A percentile compares a stretch with the other conserved stretches of the same genome.
These are phyloP conservation scores for Neurospora sp. DNA, from an alignment of 495 filamentous ascomycete species.

Conservation along the genomic window DNA sequence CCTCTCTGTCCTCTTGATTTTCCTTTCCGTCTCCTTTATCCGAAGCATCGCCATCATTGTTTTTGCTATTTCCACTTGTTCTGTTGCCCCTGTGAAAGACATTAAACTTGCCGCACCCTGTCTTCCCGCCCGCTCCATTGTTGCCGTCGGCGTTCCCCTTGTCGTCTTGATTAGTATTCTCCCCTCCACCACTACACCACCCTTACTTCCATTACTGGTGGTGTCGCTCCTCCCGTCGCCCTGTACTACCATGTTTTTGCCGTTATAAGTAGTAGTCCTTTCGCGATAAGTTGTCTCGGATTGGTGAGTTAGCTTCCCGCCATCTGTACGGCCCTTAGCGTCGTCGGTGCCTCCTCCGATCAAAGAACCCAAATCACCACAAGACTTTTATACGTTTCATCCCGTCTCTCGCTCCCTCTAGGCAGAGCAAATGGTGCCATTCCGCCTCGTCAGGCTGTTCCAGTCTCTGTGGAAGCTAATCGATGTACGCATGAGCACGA, in stretches of 20 bases:
- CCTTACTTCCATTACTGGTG: not conserved
- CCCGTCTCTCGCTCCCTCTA: not conserved
- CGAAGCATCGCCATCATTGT: conserved; percentile 5
- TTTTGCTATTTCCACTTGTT: conserved; percentile 6
- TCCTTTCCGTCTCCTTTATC: conserved; percentile 4
- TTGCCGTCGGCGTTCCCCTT: conserved; percentile 1
- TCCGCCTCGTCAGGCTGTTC: not conserved
- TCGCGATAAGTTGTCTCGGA: not conserved
- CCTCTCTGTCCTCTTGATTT: conserved; percentile 2
- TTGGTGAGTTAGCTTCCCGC: not conserved
- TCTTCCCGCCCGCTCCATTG: conserved; percentile 11
- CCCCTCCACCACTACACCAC: conserved; percentile 3
- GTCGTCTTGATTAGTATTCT: conserved; percentile 3
- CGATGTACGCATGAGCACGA: not conserved
- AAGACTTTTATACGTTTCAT: not conserved
- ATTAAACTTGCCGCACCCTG: not conserved
- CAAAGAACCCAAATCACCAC: not conserved
- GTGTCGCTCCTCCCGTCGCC: not conserved
- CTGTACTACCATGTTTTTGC: not conserved
- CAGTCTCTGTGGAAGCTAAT: not conserved
- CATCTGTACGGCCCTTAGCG: not conserved
- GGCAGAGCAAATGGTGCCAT: not conserved
- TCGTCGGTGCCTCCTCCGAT: not conserved
- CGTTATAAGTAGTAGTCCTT: not conserved
- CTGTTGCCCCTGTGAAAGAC: conserved; percentile 8